Conservation (phyloP, 768 basidiomycete genomes). For the Lactarius indigo region DNA sequence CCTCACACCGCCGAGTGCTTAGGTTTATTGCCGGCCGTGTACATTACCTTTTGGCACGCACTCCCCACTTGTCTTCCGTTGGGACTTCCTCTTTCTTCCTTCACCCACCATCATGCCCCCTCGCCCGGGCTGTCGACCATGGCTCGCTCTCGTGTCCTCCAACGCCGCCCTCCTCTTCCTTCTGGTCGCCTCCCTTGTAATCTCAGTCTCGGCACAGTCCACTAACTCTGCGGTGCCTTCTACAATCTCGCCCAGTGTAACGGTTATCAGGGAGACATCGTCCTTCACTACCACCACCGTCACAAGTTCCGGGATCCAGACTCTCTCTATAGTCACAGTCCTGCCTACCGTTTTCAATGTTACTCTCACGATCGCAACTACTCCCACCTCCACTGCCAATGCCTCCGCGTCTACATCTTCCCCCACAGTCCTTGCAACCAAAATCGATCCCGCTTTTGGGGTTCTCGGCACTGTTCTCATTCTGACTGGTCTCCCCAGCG, state of each 20-base stretch:
- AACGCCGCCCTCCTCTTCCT: slow-evolving; percentile 23
- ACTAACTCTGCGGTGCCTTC: slow-evolving; percentile 11
- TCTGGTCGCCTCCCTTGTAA: slow-evolving; percentile 29
- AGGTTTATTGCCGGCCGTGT: slow-evolving; percentile 1
- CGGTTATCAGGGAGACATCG: slow-evolving; percentile 50
- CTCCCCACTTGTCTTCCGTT: not conserved
- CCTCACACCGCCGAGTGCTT: not conserved
- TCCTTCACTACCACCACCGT: slow-evolving; percentile 46
- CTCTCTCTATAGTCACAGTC: slow-evolving; percentile 48
- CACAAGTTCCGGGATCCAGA: slow-evolving; percentile 42
- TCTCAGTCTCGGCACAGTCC: slow-evolving; percentile 23
- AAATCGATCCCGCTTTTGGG: slow-evolving; percentile 83
- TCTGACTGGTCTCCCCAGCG: slow-evolving; percentile 83
- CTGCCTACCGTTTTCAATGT: slow-evolving; percentile 62
- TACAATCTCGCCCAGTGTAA: slow-evolving; percentile 30
- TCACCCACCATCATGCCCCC: slow-evolving; percentile 22
- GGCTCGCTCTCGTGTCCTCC: slow-evolving; percentile 27
- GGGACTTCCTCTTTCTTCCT: slow-evolving; percentile 21
- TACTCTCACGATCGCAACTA: slow-evolving; percentile 50
- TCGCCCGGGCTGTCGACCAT: slow-evolving; percentile 31
- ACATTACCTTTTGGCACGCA: not conserved
- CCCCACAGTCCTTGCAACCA: slow-evolving; percentile 50
- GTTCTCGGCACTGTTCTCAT: slow-evolving; percentile 87
- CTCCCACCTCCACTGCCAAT: slow-evolving; percentile 39
- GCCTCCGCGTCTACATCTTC: slow-evolving; percentile 31